Percentiles rank a stretch among this genome's conserved stretches.
Conservation (phyloP, 306 rosid genomes). For the Vigna nakashimae region DNA sequence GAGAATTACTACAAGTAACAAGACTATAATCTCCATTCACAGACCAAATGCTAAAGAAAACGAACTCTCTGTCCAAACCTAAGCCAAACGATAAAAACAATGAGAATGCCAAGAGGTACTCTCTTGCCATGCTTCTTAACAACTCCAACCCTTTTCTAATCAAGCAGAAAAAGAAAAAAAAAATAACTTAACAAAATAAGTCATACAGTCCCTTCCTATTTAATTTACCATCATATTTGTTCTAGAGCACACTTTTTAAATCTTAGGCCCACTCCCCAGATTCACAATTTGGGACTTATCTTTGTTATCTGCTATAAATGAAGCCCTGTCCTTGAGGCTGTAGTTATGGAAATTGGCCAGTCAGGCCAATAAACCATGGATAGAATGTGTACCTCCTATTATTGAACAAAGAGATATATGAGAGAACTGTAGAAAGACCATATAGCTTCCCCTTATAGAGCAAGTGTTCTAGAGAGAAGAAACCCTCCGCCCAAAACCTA, state of each 20-base stretch:
- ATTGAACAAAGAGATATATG: background rate
- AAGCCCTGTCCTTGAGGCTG: background rate
- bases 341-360: background rate
- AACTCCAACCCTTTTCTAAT: background rate
- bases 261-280: background rate
- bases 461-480: background rate
- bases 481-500: background rate
- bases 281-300: background rate
- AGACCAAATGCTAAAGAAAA: background rate
- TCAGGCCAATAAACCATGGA: background rate
- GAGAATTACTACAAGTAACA: background rate
- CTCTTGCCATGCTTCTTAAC: background rate
- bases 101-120: slow-evolving; percentile 7
- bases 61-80: background rate
- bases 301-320: background rate
- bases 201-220: background rate
- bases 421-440: background rate
- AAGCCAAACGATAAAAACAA: background rate
- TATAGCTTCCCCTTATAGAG: background rate
- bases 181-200: background rate
- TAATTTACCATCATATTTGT: background rate
- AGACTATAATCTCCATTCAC: background rate
- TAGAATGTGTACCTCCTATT: background rate
- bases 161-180: background rate
- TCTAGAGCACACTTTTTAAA: background rate